These are phyloP conservation scores for Jacaranda copaia DNA, from an alignment of 257 asterid genomes.

Conservation along the genomic window DNA sequence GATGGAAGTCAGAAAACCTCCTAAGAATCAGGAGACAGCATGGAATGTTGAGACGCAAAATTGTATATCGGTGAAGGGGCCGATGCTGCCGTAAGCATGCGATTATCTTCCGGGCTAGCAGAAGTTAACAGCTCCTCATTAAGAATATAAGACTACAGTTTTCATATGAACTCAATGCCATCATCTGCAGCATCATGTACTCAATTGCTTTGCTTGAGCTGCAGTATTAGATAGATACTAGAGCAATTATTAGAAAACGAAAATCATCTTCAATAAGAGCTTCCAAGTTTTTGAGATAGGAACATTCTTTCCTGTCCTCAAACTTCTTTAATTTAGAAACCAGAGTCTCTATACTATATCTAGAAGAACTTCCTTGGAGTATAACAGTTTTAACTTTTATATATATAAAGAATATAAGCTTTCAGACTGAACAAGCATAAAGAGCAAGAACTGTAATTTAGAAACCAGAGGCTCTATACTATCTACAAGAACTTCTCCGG, in stretches of 20 bases:
- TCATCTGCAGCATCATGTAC: too few species aligned
- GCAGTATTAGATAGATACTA: slow-evolving; percentile 1
- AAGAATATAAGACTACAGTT: too few species aligned
- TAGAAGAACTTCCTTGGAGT: background rate
- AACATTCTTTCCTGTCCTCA: background rate
- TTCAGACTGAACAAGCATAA: background rate
- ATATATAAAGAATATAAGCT: background rate
- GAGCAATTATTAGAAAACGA: slow-evolving; percentile 2
- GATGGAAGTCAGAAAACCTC: too few species aligned
- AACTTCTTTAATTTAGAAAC: slow-evolving; percentile 17
- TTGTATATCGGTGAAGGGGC: too few species aligned
- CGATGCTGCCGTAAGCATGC: too few species aligned
- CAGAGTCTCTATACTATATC: background rate
- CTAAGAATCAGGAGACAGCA: too few species aligned
- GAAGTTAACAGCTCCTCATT: too few species aligned
- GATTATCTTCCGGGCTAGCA: too few species aligned
- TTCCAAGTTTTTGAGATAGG: background rate
- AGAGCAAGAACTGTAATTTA: background rate
- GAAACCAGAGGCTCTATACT: background rate
- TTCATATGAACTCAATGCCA: background rate
- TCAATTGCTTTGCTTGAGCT: slow-evolving; percentile 8
- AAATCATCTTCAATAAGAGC: background rate
- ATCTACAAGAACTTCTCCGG: background rate
- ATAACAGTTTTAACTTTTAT: too few species aligned
- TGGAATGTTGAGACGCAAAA: too few species aligned